phyloP scores from a whole-genome alignment of 495 filamentous ascomycete genomes.

The Penicillium bialowiezense region DNA sequence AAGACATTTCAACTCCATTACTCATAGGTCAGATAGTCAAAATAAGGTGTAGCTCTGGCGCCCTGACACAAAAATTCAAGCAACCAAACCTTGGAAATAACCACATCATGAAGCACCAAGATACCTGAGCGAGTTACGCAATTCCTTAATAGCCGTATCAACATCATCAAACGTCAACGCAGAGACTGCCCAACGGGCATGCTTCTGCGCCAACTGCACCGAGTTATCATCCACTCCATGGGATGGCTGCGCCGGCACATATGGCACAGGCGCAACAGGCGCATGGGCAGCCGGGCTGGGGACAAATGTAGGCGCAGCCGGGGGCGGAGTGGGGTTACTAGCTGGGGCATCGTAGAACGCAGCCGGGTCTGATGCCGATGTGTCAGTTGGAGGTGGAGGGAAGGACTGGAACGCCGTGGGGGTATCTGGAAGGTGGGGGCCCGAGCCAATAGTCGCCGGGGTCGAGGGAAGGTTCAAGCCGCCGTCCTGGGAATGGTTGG shows the following conservation, averaged over 20 bases:
- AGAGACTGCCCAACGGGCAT: constrained; percentile 95
- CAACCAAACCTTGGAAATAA: too few relatives aligned
- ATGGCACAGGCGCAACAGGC: constrained; percentile 17
- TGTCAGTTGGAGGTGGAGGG: constrained; percentile 37
- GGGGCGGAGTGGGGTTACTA: constrained; percentile 20
- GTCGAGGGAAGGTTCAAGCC: constrained; percentile 40
- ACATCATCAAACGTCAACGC: constrained; percentile 97
- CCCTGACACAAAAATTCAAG: too few relatives aligned
- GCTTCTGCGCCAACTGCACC: constrained; percentile 82
- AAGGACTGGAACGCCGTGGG: constrained; percentile 46
- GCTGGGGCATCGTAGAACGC: constrained; percentile 32
- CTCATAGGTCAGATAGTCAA: too few relatives aligned
- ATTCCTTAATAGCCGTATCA: constrained; percentile 81
- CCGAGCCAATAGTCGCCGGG: constrained; percentile 31
- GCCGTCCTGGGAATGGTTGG: constrained; percentile 14
- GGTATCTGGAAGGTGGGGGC: constrained; percentile 40
- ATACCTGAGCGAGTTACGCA: constrained; percentile 64
- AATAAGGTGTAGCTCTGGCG: too few relatives aligned
- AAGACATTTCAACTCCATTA: too few relatives aligned
- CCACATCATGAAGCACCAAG: constrained; percentile 40
- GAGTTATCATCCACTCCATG: constrained; percentile 65
- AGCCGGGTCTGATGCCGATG: constrained; percentile 26
- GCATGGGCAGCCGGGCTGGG: constrained; percentile 14
- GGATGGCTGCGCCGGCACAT: constrained; percentile 20
- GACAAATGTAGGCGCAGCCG: constrained; percentile 19